Base-by-base conservation (phyloP, 352 stramenopile genomes). In the Phytopythium litorale region DNA sequence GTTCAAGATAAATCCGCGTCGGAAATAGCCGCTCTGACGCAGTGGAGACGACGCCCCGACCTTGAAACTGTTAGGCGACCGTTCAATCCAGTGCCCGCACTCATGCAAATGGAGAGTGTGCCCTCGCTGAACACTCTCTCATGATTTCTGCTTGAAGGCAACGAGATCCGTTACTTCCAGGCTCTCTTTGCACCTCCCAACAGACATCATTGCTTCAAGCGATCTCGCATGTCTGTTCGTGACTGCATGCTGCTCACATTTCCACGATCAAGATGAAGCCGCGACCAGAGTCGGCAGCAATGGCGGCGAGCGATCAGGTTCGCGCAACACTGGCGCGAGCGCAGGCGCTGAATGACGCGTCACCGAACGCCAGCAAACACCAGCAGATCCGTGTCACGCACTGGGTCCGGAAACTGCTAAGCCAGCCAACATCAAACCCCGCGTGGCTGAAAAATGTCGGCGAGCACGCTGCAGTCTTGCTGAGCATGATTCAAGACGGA, bases 401-500 rank as follows among this genome's bases (percentile, higher is more conserved):
- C 55, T 91, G 79, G 78, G 58, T 88, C 42, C 65, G 66, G 4
- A 87, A 85, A 58, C 73, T 89, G 25, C 71, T 75, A 8, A 71
- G 76, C 32, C 78, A 89, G 64, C 71, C 79, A 9, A 76, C 75
- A 8, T 70, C 72, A 15, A 89, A 88, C 49, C 51, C 68, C 6
- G 67, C 73, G n/a, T 89, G 79, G 82, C 56, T 75, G 12, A 86
- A 84, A 53, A 87, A 78, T 30, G 79, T 89, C 12, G 49, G 70
- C 15, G 72, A 84, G 42, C 73, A 88, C 56, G 72, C 75, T 1
- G 71, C 62, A 15, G 50, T 67, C 28, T 52, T 89, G 35, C 56
- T 88, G n/a, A 71, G 80, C 46, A 86, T 88, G 81, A 59, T 89
- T 15, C 23, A 68, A 4, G 62, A 82, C 37, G 67, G 75, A n/a